Evolutionary conservation across 108 stramenopile species (phyloP).

Genomic region (Skeletonema menzelii): DNA sequence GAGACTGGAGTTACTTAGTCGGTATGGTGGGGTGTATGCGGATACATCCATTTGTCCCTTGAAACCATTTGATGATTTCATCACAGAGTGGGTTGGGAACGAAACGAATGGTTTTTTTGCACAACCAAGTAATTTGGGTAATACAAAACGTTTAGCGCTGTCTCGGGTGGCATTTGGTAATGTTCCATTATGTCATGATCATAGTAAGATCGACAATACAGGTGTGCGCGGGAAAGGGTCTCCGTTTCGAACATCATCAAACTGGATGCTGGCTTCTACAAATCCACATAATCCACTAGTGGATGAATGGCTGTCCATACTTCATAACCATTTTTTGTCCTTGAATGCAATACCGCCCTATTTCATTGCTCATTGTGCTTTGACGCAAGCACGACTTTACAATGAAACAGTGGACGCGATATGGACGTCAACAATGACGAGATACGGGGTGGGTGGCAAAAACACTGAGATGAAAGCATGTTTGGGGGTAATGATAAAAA

Average conservation of each 20-base stretch:
- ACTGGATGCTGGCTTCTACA: conserved; percentile 1
- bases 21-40: conserved; percentile 6
- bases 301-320: conserved; percentile 3
- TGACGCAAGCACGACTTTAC: conserved; percentile 1
- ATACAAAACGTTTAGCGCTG: neutral
- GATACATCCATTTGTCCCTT: conserved; percentile 13
- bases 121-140: neutral
- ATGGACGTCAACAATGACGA: neutral
- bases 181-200: neutral
- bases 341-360: neutral
- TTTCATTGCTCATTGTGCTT: neutral
- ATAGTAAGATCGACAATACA: neutral
- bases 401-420: neutral
- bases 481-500: too few species aligned
- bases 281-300: neutral
- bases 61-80: neutral
- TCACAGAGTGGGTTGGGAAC: conserved; percentile 1
- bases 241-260: neutral
- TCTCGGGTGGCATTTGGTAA: too few species aligned
- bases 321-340: neutral
- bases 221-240: neutral
- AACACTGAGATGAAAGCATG: too few species aligned
- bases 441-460: too few species aligned
- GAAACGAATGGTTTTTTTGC: neutral
- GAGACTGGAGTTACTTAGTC: conserved; percentile 7